These are phyloP conservation scores for Blepharisma japonicum DNA, from an alignment of 73 alveolate species.

Conservation along the genomic window DNA sequence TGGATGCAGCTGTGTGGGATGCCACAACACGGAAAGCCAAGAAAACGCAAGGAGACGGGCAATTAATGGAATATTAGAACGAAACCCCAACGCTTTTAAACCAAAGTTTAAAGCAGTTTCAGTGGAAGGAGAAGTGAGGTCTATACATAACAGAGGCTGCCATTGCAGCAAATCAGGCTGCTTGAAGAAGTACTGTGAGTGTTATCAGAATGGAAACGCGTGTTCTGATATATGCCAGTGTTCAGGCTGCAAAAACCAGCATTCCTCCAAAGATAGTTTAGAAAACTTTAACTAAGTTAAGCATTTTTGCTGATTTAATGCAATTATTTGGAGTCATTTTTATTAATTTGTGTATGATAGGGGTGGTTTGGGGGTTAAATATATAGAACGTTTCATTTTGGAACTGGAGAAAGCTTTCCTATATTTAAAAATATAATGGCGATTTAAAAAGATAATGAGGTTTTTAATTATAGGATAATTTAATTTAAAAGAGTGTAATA, in stretches of 20 bases:
- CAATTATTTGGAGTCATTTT: too few relatives aligned
- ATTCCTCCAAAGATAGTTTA: not conserved
- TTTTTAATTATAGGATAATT: too few relatives aligned
- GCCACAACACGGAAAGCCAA: constrained; percentile 49
- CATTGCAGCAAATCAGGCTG: constrained; percentile 41
- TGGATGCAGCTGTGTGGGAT: constrained; percentile 58
- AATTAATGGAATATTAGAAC: constrained; percentile 35
- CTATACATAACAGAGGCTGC: constrained; percentile 39
- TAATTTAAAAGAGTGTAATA: too few relatives aligned
- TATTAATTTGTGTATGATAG: too few relatives aligned
- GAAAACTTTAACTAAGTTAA: not conserved
- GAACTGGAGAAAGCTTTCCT: too few relatives aligned
- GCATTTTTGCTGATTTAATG: too few relatives aligned
- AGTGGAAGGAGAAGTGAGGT: not conserved
- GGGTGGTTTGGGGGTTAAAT: too few relatives aligned
- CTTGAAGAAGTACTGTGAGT: constrained; percentile 50
- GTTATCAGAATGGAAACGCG: constrained; percentile 38
- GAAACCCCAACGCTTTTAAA: constrained; percentile 66
- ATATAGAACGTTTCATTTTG: too few relatives aligned
- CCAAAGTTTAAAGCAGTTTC: constrained; percentile 41
- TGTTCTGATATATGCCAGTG: constrained; percentile 68
- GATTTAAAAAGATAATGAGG: too few relatives aligned
- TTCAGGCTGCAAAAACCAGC: constrained; percentile 13
- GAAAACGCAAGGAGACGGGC: constrained; percentile 47
- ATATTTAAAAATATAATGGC: too few relatives aligned